These are phyloP conservation scores for Xylariaceae sp. DNA, from an alignment of 2,329 filamentous ascomycete species.

Conservation along the genomic window DNA sequence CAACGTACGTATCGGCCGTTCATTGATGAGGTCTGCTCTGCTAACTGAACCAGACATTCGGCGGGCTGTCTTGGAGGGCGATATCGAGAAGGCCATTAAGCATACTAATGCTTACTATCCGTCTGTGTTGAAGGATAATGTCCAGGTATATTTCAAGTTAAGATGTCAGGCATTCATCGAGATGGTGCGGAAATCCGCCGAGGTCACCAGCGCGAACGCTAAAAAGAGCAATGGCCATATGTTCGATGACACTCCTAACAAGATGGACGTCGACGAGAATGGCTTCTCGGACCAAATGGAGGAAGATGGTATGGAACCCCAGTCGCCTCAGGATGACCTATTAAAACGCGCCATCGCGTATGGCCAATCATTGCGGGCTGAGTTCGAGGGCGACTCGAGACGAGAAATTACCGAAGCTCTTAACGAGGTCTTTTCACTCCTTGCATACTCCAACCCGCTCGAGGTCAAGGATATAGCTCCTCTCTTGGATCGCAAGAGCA, in stretches of 20 bases:
- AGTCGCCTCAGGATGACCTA: constrained; percentile 45
- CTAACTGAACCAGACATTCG: constrained; percentile 69
- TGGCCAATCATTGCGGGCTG: constrained; percentile 74
- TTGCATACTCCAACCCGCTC: constrained; percentile 83
- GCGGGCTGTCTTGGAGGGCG: constrained; percentile 82
- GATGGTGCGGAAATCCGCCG: constrained; percentile 78
- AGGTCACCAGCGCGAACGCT: constrained; percentile 57
- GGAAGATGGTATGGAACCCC: constrained; percentile 46
- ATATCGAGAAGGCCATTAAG: constrained; percentile 89
- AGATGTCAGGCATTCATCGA: constrained; percentile 93
- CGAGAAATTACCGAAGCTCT: constrained; percentile 74
- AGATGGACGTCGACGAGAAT: constrained; percentile 50
- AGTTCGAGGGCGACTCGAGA: constrained; percentile 74
- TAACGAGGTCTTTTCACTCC: constrained; percentile 81
- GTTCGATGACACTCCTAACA: constrained; percentile 57
- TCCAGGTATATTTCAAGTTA: constrained; percentile 84
- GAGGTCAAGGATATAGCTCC: constrained; percentile 74
- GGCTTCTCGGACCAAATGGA: constrained; percentile 55
- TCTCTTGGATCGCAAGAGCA: constrained; percentile 73
- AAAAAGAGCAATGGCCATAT: constrained; percentile 44
- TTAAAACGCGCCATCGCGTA: constrained; percentile 75
- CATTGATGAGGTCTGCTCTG: background rate
- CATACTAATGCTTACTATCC: constrained; percentile 79
- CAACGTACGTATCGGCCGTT: constrained; percentile 68
- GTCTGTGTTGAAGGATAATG: constrained; percentile 75